phyloP scores from a whole-genome alignment of 176 grass and related monocot species.

The Panicum miliaceum region DNA sequence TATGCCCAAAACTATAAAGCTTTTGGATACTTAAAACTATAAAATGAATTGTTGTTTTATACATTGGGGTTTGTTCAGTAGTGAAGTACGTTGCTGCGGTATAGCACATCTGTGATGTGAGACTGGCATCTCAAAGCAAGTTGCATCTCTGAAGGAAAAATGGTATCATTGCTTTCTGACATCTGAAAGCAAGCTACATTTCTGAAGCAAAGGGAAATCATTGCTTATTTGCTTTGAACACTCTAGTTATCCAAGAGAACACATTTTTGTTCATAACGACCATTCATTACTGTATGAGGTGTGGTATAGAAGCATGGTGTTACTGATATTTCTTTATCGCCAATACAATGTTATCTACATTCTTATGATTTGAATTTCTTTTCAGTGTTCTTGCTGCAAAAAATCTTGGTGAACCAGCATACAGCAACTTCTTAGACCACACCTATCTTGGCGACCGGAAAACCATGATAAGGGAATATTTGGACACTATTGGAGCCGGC shows the following conservation, averaged over 20 bases:
- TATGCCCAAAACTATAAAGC: neutral
- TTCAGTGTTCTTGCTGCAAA: constrained; percentile 82
- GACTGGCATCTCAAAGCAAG: constrained; percentile 36
- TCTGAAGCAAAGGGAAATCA: constrained; percentile 37
- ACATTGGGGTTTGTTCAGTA: too few species aligned
- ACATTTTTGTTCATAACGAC: neutral
- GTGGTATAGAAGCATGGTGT: neutral
- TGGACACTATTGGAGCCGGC: constrained; percentile 67
- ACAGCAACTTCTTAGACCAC: constrained; percentile 84
- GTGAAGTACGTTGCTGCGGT: too few species aligned
- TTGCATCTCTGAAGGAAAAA: constrained; percentile 29
- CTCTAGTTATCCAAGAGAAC: constrained; percentile 30
- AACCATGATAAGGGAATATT: constrained; percentile 64
- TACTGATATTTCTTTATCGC: neutral
- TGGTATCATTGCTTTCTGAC: constrained; percentile 6
- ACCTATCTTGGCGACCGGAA: constrained; percentile 83
- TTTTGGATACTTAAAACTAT: constrained; percentile 6
- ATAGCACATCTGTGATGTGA: too few species aligned
- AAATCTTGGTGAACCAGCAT: constrained; percentile 79
- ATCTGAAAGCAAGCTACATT: constrained; percentile 31
- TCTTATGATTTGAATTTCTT: constrained; percentile 28
- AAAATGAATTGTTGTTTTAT: neutral
- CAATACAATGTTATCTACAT: neutral
- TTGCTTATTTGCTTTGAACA: constrained; percentile 29
- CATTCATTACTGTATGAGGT: constrained; percentile 21